These are phyloP conservation scores for Rhodotorula babjevae DNA, from an alignment of 768 basidiomycete genomes.

Conservation along the genomic window DNA sequence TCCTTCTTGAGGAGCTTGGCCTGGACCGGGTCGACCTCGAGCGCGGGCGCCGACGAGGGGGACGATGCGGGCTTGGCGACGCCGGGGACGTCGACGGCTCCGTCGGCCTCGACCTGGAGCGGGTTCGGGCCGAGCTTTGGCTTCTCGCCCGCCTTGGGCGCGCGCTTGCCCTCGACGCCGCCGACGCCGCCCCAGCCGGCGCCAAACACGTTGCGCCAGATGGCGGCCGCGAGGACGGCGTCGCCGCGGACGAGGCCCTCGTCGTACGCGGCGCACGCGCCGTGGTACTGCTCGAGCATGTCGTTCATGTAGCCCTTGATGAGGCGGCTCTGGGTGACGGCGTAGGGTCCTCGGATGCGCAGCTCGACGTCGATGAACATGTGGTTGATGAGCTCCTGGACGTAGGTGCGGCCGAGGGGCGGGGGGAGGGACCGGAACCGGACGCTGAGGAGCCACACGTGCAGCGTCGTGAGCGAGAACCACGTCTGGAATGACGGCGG, in stretches of 20 bases:
- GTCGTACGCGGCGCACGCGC: slow-evolving; percentile 72
- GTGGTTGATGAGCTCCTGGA: slow-evolving; percentile 82
- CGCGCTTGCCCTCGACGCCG: slow-evolving; percentile 48
- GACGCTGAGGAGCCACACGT: slow-evolving; percentile 84
- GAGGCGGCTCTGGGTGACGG: slow-evolving; percentile 57
- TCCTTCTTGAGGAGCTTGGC: slow-evolving; percentile 40
- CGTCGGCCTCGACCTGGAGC: not conserved
- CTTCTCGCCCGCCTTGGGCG: slow-evolving; percentile 52
- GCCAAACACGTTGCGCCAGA: slow-evolving; percentile 89
- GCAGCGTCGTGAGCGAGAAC: slow-evolving; percentile 88
- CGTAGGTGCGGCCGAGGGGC: slow-evolving; percentile 62
- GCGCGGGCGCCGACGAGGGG: not conserved
- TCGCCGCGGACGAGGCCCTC: slow-evolving; percentile 63
- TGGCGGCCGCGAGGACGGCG: slow-evolving; percentile 72
- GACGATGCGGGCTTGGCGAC: not conserved
- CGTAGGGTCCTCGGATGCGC: slow-evolving; percentile 74
- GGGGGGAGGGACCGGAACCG: slow-evolving; percentile 76
- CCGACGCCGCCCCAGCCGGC: slow-evolving; percentile 61
- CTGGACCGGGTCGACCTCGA: slow-evolving; percentile 38
- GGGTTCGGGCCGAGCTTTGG: slow-evolving; percentile 52
- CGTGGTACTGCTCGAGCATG: slow-evolving; percentile 83
- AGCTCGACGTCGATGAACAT: slow-evolving; percentile 93
- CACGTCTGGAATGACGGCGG: slow-evolving; percentile 94
- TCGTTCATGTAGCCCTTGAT: slow-evolving; percentile 79
- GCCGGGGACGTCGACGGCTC: too few species aligned